These are phyloP conservation scores for Talaromyces trachyspermus DNA, from an alignment of 495 filamentous ascomycete genomes.

Conservation along the genomic window DNA sequence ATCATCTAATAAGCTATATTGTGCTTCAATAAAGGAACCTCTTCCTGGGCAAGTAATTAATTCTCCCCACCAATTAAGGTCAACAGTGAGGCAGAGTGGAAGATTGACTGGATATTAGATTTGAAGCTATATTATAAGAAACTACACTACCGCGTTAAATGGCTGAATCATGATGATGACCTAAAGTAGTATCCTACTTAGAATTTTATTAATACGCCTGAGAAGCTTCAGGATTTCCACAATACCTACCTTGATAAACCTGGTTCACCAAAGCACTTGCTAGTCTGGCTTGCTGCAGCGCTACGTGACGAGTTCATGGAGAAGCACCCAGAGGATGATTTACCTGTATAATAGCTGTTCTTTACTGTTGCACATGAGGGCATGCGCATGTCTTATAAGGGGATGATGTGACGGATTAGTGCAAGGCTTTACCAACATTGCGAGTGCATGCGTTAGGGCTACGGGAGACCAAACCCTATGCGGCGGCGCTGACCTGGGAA, in stretches of 20 bases:
- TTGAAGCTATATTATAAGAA: constrained; percentile 3
- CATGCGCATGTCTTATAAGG: too few species aligned
- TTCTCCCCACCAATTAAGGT: neutral
- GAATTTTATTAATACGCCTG: constrained; percentile 8
- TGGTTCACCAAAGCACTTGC: too few species aligned
- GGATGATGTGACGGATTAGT: too few species aligned
- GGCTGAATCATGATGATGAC: constrained; percentile 4
- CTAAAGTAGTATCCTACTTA: constrained; percentile 3
- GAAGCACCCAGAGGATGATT: too few species aligned
- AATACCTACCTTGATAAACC: neutral
- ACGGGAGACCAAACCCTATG: too few species aligned
- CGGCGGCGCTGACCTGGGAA: too few species aligned
- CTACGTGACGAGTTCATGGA: too few species aligned
- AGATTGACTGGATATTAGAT: neutral
- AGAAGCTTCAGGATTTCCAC: constrained; percentile 1
- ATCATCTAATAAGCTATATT: constrained; percentile 7
- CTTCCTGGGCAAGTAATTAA: neutral
- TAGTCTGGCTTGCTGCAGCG: too few species aligned
- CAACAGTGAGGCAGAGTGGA: constrained; percentile 7
- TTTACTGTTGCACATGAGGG: too few species aligned
- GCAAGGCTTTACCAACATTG: too few species aligned
- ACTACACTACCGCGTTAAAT: constrained; percentile 8
- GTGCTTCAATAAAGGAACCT: neutral
- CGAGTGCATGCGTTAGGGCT: too few species aligned
- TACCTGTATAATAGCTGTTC: too few species aligned